Evolutionary conservation across 2,329 filamentous ascomycete species (phyloP).

Genomic region (Zymoseptoria passerinii): DNA sequence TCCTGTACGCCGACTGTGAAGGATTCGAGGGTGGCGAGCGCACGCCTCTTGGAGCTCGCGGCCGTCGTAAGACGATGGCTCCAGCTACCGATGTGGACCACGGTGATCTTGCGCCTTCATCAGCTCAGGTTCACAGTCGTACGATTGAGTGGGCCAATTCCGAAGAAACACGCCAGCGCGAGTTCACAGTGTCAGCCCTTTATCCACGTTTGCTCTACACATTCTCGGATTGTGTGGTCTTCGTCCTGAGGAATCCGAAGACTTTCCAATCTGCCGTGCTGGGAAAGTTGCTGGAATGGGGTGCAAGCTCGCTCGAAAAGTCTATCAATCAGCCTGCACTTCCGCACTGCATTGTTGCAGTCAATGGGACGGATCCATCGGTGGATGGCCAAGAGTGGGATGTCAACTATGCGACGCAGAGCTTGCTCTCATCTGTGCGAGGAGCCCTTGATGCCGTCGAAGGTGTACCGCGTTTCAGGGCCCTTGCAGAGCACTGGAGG

Average conservation of each 20-base stretch:
- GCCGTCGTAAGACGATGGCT: conserved; percentile 7
- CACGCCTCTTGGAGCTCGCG: conserved; percentile 28
- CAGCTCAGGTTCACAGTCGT: conserved; percentile 17
- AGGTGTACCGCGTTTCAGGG: conserved; percentile 27
- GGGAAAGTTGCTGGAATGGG: conserved; percentile 42
- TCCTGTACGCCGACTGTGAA: conserved; percentile 47
- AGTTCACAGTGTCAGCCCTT: conserved; percentile 33
- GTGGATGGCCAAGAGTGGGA: conserved; percentile 30
- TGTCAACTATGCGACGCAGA: conserved; percentile 27
- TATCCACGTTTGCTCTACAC: conserved; percentile 38
- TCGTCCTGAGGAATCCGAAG: conserved; percentile 34
- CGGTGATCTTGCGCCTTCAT: neutral
- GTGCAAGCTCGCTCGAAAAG: conserved; percentile 43
- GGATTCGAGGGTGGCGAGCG: conserved; percentile 44
- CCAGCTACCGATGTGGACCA: neutral
- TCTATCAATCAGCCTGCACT: conserved; percentile 49
- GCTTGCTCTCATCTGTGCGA: conserved; percentile 26
- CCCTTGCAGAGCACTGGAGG: conserved; percentile 38
- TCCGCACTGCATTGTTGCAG: conserved; percentile 47
- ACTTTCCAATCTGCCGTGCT: conserved; percentile 31
- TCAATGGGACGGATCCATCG: conserved; percentile 31
- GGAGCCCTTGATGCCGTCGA: conserved; percentile 25
- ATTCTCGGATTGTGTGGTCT: conserved; percentile 38
- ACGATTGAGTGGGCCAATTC: conserved; percentile 28
- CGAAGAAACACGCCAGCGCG: conserved; percentile 26